phyloP scores from a whole-genome alignment of 768 basidiomycete genomes.

The Tricholoma bakamatsutake region DNA sequence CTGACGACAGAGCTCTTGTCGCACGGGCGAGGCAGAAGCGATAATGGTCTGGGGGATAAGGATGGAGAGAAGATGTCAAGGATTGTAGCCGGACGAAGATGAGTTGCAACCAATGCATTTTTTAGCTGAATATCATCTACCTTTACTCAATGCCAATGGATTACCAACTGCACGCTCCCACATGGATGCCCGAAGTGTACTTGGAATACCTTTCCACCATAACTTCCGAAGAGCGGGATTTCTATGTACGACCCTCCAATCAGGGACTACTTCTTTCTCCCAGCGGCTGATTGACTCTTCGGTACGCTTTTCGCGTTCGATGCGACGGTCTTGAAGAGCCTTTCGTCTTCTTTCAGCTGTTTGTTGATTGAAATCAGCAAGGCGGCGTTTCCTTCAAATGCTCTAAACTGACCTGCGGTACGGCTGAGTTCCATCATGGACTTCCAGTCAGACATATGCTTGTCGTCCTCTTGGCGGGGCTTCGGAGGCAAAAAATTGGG shows the following conservation, averaged over 20 bases:
- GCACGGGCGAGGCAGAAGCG: slow-evolving; percentile 68
- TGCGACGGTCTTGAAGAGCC: slow-evolving; percentile 55
- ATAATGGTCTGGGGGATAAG: slow-evolving; percentile 51
- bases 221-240: slow-evolving; percentile 60
- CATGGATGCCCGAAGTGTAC: slow-evolving; percentile 69
- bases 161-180: slow-evolving; percentile 90
- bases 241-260: slow-evolving; percentile 72
- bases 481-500: slow-evolving; percentile 86
- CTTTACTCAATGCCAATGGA: slow-evolving; percentile 74
- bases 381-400: neutral
- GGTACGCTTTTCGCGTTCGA: slow-evolving; percentile 57
- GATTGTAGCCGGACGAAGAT: slow-evolving; percentile 1
- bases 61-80: slow-evolving; percentile 5
- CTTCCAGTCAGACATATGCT: slow-evolving; percentile 83
- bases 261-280: slow-evolving; percentile 76
- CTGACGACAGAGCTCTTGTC: slow-evolving; percentile 58
- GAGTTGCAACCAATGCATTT: slow-evolving; percentile 1
- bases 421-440: slow-evolving; percentile 84
- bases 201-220: slow-evolving; percentile 89
- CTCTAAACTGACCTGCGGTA: slow-evolving; percentile 47
- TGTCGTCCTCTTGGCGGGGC: slow-evolving; percentile 65
- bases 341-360: slow-evolving; percentile 68
- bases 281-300: slow-evolving; percentile 69
- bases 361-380: neutral
- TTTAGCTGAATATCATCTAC: slow-evolving; percentile 30